Percentiles rank a stretch among this genome's conserved stretches.
Evolutionary conservation across 2,329 filamentous ascomycete genomes (phyloP).

Genomic region (Fusarium foetens): DNA sequence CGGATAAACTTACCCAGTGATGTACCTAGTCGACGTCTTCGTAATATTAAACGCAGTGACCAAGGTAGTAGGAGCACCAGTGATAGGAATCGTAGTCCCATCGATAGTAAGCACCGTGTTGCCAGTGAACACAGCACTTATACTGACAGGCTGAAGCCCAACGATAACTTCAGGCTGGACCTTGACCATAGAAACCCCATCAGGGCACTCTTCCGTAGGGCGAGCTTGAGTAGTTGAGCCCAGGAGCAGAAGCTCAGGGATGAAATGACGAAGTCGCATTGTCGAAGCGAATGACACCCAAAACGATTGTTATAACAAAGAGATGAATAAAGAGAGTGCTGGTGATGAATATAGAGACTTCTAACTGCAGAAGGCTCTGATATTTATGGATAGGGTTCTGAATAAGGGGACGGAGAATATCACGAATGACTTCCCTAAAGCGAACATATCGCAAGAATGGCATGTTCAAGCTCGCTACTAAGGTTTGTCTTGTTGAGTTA

Average conservation of each 20-base stretch:
- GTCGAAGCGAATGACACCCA: not conserved
- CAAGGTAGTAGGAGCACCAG: conserved; percentile 7
- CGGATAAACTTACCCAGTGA: not conserved
- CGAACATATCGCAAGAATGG: not conserved
- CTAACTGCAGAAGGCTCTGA: not conserved
- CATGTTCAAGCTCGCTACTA: not conserved
- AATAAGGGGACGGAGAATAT: not conserved
- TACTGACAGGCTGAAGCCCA: not conserved
- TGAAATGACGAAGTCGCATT: not conserved
- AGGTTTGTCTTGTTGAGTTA: not conserved
- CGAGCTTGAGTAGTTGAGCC: not conserved
- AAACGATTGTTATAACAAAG: not conserved
- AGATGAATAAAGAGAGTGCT: not conserved
- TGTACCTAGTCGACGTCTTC: not conserved
- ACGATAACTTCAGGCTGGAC: conserved; percentile 2
- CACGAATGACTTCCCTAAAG: not conserved
- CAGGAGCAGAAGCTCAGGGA: not conserved
- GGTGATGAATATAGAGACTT: not conserved
- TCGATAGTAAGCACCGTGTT: conserved; percentile 3
- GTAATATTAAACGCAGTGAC: not conserved
- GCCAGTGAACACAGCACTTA: not conserved
- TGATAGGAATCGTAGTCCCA: not conserved
- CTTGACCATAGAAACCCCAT: not conserved
- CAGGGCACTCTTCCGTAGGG: not conserved
- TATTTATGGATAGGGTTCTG: not conserved